Evolutionary conservation across 352 stramenopile species (phyloP).

Genomic region (Globisporangium nunn): DNA sequence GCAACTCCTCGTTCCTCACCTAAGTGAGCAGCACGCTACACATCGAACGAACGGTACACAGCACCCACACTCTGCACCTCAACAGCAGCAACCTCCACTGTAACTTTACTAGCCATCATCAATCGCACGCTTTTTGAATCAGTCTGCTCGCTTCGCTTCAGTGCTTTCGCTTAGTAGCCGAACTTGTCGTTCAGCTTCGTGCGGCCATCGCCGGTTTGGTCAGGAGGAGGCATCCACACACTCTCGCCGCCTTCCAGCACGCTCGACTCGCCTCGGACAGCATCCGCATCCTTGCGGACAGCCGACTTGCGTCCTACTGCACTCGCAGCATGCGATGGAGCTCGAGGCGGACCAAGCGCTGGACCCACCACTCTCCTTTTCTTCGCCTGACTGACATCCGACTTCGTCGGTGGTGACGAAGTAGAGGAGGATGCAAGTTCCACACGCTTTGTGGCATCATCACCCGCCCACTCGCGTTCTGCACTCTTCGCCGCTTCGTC

Average conservation of each 20-base stretch:
- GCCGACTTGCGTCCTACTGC: conserved; percentile 5
- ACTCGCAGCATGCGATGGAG: not conserved
- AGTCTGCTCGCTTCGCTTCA: not conserved
- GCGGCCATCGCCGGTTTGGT: conserved; percentile 78
- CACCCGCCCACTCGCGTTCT: not conserved
- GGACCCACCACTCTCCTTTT: conserved; percentile 33
- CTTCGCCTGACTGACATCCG: conserved; percentile 15
- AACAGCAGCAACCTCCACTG: not conserved
- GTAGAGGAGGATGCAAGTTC: no score
- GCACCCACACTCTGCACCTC: not conserved
- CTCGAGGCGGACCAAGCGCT: conserved; percentile 1
- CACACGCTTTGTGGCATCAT: not conserved
- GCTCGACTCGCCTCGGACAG: conserved; percentile 8
- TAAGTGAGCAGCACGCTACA: not conserved
- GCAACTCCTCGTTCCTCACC: conserved; percentile 1
- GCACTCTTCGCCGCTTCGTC: not conserved
- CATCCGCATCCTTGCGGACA: not conserved
- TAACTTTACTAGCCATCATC: not conserved
- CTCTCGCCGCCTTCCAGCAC: conserved; percentile 67
- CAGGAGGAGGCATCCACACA: conserved; percentile 69
- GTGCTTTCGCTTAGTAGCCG: conserved; percentile 50
- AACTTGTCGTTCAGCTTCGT: conserved; percentile 84
- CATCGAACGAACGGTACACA: not conserved
- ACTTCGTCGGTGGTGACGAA: not conserved
- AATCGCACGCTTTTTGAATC: not conserved